These are phyloP conservation scores for Viridothelium virens DNA, from an alignment of 495 filamentous ascomycete species.

Conservation along the genomic window DNA sequence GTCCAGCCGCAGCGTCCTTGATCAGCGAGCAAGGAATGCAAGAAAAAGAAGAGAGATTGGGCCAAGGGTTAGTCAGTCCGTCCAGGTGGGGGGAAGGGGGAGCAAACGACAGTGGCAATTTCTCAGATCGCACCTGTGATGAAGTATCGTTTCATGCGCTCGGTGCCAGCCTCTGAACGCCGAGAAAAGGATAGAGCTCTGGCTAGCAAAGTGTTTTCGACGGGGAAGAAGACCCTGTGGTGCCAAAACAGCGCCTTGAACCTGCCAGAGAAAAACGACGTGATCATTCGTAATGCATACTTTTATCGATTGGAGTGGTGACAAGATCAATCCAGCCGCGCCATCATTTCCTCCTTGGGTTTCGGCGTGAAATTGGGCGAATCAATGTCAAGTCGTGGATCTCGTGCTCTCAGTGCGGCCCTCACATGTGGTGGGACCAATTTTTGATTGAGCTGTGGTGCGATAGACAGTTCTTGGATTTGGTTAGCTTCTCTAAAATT, in stretches of 20 bases:
- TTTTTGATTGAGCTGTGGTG: slow-evolving; percentile 73
- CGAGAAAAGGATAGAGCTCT: slow-evolving; percentile 9
- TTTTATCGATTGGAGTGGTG: neutral
- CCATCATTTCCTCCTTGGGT: slow-evolving; percentile 91
- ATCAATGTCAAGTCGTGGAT: slow-evolving; percentile 69
- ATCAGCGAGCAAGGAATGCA: slow-evolving; percentile 9
- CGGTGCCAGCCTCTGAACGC: slow-evolving; percentile 10
- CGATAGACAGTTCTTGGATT: slow-evolving; percentile 81
- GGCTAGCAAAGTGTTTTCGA: slow-evolving; percentile 3
- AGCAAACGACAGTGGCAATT: slow-evolving; percentile 7
- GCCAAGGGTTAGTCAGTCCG: too few relatives aligned
- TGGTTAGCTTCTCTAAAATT: slow-evolving; percentile 10
- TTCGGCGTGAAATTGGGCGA: slow-evolving; percentile 72
- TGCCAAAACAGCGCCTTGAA: slow-evolving; percentile 17
- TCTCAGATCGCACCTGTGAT: neutral
- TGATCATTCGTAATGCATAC: slow-evolving; percentile 9
- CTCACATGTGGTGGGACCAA: slow-evolving; percentile 80
- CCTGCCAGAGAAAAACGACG: slow-evolving; percentile 16
- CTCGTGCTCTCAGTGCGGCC: slow-evolving; percentile 60
- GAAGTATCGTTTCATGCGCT: neutral
- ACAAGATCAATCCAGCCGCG: slow-evolving; percentile 76
- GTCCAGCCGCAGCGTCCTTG: neutral
- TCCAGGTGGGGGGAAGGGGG: neutral
- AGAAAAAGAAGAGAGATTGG: neutral
- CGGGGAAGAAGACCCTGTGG: slow-evolving; percentile 6